Conservation (phyloP, 306 rosid genomes). For the Malus domestica region DNA sequence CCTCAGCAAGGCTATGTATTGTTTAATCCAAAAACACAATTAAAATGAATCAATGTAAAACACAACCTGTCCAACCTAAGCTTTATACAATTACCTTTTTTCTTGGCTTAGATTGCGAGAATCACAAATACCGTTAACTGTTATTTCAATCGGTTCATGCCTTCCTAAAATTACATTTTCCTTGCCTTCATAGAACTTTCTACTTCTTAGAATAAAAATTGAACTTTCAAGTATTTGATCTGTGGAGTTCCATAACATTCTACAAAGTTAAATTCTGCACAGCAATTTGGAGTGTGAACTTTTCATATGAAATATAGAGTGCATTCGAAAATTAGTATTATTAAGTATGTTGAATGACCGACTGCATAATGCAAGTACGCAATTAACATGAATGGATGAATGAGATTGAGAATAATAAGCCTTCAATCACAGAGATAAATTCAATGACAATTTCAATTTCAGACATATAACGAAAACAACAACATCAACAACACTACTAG, state of each 20-base stretch:
- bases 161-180: neutral
- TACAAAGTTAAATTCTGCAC: too few relatives aligned
- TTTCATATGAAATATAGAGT: too few relatives aligned
- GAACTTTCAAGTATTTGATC: neutral
- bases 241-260: too few relatives aligned
- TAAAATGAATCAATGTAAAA: neutral
- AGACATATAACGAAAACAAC: neutral
- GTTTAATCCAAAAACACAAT: neutral
- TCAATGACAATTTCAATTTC: neutral
- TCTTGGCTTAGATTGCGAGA: neutral
- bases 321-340: too few relatives aligned
- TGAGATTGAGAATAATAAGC: too few relatives aligned
- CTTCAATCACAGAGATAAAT: neutral
- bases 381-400: neutral
- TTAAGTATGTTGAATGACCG: neutral
- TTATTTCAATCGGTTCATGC: neutral
- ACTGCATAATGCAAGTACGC: neutral
- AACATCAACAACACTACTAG: neutral
- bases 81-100: too few relatives aligned
- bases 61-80: neutral
- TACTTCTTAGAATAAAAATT: neutral
- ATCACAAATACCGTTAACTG: neutral
- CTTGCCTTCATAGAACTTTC: neutral
- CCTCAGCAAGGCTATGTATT: neutral
- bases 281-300: too few relatives aligned